Evolutionary conservation across 2,329 filamentous ascomycete species (phyloP), one percentile per base, ranked within the genome.

Genomic region (Colletotrichum salicis): DNA sequence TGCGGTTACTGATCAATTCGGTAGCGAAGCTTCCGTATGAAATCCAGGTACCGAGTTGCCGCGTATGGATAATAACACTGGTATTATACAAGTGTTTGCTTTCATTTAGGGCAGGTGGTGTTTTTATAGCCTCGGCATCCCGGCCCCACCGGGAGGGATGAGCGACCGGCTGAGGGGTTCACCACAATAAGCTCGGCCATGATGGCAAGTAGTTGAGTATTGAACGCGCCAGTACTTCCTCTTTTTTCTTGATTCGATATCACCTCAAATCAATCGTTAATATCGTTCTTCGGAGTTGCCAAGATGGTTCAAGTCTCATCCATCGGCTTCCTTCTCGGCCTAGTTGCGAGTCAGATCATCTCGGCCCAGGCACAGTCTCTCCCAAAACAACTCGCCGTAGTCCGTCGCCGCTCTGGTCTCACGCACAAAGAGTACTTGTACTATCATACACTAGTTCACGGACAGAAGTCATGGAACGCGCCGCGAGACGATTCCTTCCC

Each of bases 401-500:
- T 68, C 12, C 66, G 66, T 13, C 66, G 66, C 19, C 66, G 59
- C 2, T 68, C 59, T 11, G 66, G 66, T 29, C 37, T 64, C 5
- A 68, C 59, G 6, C 59, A 58, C 22, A 63, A 64, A 31, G 66
- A 68, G 52, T 68, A 57, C 19, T 4, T 68, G 10, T 27, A 68
- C 27, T 68, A 68, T 29, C 66, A 64, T 7, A 41, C 66, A 1
- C 54, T 68, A 8, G 66, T 64, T 19, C 66, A 68, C 37, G 65
- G 65, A 1, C 65, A 68, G 4, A 68, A 68, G 29, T 58, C 64
- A 0, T 62, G 64, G 57, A 62, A 61, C 19, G 64, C 64, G 12
- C 65, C 65, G 5, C 59, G 51, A 8, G 65, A 68, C 24, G 51
- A 56, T 11, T 27, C 66, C 37, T 69, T 63, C 7, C 37, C 66